phyloP scores from a whole-genome alignment of 495 filamentous ascomycete genomes.

The Penicillium angulare region DNA sequence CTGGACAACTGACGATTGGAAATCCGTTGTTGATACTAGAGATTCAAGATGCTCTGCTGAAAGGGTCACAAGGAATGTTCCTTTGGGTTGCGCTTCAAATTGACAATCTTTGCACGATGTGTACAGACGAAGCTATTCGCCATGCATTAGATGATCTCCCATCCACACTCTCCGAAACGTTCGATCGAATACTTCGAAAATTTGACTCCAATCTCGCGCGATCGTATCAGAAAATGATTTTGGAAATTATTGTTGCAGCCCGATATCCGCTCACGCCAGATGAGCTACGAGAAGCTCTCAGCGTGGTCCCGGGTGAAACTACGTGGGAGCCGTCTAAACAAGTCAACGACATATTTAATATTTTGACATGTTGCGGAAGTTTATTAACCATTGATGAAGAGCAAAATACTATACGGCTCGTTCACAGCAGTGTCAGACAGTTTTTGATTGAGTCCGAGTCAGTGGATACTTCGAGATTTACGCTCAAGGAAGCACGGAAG shows the following conservation, averaged over 20 bases:
- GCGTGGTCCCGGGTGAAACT: constrained; percentile 33
- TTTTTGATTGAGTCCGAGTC: constrained; percentile 28
- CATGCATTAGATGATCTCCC: constrained; percentile 39
- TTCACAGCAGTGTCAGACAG: constrained; percentile 45
- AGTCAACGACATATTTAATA: constrained; percentile 36
- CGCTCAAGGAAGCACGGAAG: constrained; percentile 18
- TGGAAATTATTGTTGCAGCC: constrained; percentile 22
- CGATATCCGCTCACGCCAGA: constrained; percentile 33
- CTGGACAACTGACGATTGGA: constrained; percentile 29
- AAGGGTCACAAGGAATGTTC: constrained; percentile 37
- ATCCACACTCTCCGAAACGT: constrained; percentile 21
- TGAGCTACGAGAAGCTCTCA: constrained; percentile 43
- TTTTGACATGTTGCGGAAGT: constrained; percentile 37
- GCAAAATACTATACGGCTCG: constrained; percentile 32
- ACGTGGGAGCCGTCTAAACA: constrained; percentile 33
- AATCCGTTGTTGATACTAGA: constrained; percentile 33
- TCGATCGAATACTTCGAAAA: constrained; percentile 38
- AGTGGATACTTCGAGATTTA: not conserved
- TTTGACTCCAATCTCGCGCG: constrained; percentile 23
- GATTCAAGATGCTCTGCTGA: constrained; percentile 10
- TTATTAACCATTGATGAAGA: constrained; percentile 46
- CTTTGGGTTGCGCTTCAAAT: constrained; percentile 49
- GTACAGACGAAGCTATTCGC: constrained; percentile 42
- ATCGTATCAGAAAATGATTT: constrained; percentile 5
- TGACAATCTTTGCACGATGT: constrained; percentile 33